A percentile compares a stretch with the other conserved stretches of the same genome.
Conservation (phyloP, 208 protist genomes). For the Trypanosoma caninum region DNA sequence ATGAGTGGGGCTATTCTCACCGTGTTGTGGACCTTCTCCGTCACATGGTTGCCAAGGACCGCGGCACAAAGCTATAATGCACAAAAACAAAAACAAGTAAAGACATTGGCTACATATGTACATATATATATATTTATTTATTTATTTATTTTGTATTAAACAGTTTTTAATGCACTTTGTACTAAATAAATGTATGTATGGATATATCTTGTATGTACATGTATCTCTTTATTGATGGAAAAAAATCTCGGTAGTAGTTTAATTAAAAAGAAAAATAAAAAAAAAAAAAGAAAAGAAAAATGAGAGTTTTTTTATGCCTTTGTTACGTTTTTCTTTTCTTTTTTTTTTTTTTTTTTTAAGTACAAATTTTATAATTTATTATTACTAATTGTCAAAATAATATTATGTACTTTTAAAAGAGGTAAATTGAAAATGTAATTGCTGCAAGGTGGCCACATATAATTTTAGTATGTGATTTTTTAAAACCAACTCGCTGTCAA, state of each 20-base stretch:
- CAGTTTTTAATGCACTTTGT: too few relatives aligned
- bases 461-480: too few relatives aligned
- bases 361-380: conserved; percentile 4
- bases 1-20: conserved; percentile 99
- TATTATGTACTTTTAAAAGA: too few relatives aligned
- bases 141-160: conserved; percentile 5
- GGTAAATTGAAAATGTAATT: too few relatives aligned
- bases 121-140: conserved; percentile 21
- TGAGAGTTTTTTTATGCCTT: neutral
- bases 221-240: too few relatives aligned
- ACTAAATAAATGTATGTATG: too few relatives aligned
- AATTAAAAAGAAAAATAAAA: neutral
- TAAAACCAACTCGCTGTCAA: too few relatives aligned
- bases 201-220: too few relatives aligned
- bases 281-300: neutral
- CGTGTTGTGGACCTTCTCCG: conserved; percentile 97
- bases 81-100: too few relatives aligned
- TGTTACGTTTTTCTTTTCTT: neutral
- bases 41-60: conserved; percentile 71
- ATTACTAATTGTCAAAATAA: too few relatives aligned
- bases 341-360: neutral
- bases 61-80: conserved; percentile 51
- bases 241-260: too few relatives aligned
- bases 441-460: too few relatives aligned
- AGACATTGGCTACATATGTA: conserved; percentile 30